These are phyloP conservation scores for Arabidopsis hybrid DNA, from an alignment of 441 rosid genomes.

Conservation along the genomic window DNA sequence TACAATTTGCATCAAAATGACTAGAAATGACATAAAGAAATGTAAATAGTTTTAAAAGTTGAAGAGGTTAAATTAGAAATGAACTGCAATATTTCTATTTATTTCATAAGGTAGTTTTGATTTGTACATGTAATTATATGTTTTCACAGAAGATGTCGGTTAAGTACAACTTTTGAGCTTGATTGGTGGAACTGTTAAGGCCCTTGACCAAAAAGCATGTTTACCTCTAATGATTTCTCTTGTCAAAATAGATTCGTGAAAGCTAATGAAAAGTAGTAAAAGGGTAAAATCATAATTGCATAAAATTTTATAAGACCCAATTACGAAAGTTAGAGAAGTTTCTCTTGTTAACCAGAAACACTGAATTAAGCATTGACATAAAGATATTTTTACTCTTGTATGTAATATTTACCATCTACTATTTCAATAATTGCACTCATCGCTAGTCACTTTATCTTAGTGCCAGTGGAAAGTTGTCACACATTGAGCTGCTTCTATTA, in stretches of 20 bases:
- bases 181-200: slow-evolving; percentile 41
- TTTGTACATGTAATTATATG: not conserved
- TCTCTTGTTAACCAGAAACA: slow-evolving; percentile 6
- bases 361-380: not conserved
- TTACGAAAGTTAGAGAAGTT: slow-evolving; percentile 12
- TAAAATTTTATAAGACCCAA: slow-evolving; percentile 1
- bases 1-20: not conserved
- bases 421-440: no score
- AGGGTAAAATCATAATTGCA: slow-evolving; percentile 21
- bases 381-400: not conserved
- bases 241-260: slow-evolving; percentile 33
- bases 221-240: slow-evolving; percentile 34
- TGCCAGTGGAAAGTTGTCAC: slow-evolving; percentile 6
- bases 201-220: slow-evolving; percentile 39
- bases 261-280: slow-evolving; percentile 28
- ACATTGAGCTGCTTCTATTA: slow-evolving; percentile 19
- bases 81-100: not conserved
- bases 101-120: slow-evolving; percentile 12
- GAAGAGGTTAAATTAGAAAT: not conserved
- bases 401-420: not conserved
- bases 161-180: slow-evolving; percentile 38
- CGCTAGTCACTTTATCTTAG: slow-evolving; percentile 2
- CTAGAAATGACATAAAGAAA: not conserved
- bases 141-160: slow-evolving; percentile 29
- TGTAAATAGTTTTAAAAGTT: not conserved